Evolutionary conservation across 176 grass and related monocot species (phyloP), one percentile per base, ranked within the genome.

Genomic region (Oryza brachyantha): DNA sequence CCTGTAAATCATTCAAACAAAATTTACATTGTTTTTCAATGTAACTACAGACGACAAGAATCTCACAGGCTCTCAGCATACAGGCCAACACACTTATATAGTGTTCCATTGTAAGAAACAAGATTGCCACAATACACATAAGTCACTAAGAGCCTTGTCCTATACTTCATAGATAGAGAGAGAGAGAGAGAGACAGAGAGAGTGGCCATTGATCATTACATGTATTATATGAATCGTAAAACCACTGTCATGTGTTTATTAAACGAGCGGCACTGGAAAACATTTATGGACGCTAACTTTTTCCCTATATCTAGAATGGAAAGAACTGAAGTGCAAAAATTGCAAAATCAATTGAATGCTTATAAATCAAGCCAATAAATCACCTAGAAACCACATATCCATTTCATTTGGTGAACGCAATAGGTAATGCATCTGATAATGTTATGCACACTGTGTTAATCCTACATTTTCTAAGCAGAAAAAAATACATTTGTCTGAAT

Each of bases 1-100:
- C 85, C 93, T 97, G 76, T 72, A 78, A 70, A 84, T 6, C 3
- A 12, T 70, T 75, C 41, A 42, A 68, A 54, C 13, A 37, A 17
- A 76, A 59, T 55, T 76, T 71, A 77, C 26, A 76, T 63, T 81
- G n/a, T 32, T 73, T 28, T 81, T 72, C 57, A 36, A 63, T 58
- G 72, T 26, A 67, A 25, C 10, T 52, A 14, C 38, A 29, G 13
- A 67, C 66, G 48, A 60, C n/a, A 17, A 73, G 19, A 70, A 86
- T 60, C 10, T 50, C 46, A 50, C 4, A 52, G 46, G 17, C 46
- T 22, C 41, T 79, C 38, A 40, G 11, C 16, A 61, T 16, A 36
- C 59, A 55, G n/a, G 37, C 31, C 54, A 25, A 70, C 63, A 82
- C 4, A 13, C 5, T 28, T 27, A 31, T 13, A 13, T 29, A 2